A percentile compares a stretch with the other conserved stretches of the same genome.
Conservation (phyloP, 2,329 filamentous ascomycete species). For the Sporothrix humicola region DNA sequence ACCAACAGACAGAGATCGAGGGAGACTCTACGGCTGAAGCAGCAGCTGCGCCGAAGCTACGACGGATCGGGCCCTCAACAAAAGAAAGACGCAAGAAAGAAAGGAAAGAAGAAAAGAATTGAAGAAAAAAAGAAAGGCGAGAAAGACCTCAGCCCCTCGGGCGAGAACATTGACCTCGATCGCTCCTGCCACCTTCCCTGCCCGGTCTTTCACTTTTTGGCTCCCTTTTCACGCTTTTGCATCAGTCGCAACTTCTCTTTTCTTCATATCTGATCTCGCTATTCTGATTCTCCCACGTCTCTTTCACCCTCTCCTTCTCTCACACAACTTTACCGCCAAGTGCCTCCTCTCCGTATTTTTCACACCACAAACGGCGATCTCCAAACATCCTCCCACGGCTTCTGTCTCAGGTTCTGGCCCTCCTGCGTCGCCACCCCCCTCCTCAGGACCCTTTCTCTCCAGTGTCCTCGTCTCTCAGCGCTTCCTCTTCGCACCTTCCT, state of each 20-base stretch:
- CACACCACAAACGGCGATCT: conserved; percentile 26
- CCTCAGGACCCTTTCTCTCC: not conserved
- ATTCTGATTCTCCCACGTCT: not conserved
- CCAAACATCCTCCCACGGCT: conserved; percentile 32
- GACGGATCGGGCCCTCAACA: not conserved
- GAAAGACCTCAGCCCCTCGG: conserved; percentile 7
- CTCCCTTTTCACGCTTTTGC: not conserved
- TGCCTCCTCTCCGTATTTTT: not conserved
- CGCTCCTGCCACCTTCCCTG: not conserved
- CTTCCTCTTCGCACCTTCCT: not conserved
- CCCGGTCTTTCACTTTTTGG: not conserved
- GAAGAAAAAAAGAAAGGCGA: not conserved
- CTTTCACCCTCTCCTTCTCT: not conserved
- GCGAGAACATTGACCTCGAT: not conserved
- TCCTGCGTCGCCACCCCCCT: conserved; percentile 27
- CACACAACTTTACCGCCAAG: not conserved
- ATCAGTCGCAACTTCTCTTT: not conserved
- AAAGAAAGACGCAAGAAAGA: too few relatives aligned
- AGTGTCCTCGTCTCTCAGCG: not conserved
- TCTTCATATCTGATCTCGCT: not conserved
- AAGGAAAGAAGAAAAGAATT: not conserved
- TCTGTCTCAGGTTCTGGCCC: conserved; percentile 33
- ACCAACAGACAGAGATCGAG: not conserved
- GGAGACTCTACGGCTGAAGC: conserved; percentile 4
- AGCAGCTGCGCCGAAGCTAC: conserved; percentile 14